Evolutionary conservation across 495 filamentous ascomycete genomes (phyloP), one percentile per base, ranked within the genome.

Genomic region (Penicillium waksmanii): DNA sequence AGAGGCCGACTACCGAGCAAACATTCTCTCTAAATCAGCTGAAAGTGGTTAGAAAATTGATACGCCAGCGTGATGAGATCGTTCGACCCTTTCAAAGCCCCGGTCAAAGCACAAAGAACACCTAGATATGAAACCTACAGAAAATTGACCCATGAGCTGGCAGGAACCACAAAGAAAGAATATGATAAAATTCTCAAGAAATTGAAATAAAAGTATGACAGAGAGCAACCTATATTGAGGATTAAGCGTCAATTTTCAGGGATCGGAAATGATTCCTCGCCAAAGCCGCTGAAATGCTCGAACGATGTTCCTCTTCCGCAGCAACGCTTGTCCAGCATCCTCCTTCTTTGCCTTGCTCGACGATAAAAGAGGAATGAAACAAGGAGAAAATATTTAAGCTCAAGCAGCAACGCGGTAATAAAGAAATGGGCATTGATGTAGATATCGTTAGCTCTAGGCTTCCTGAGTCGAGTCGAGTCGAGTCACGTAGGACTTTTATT

Each of bases 321-420:
- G 55, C 68, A 67, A 56, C 68, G 70, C 57, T 58, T 75, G 27
- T 68, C 67, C 15, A 57, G 73, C 57, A 68, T 61, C 18, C 56
- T 76, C 23, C 62, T n/a, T 69, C 65, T 47, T 56, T 74, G 42
- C 66, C 64, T 51, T 60, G 66, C 1, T 60, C 62, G 23, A 74
- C 68, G 46, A 40, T 76, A 15, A 63, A 72, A 53, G 70, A 71
- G 54, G 72, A 76, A n/a, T n/a, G n/a, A n/a, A n/a, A n/a, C n/a
- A n/a, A n/a, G n/a, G n/a, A n/a, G n/a, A n/a, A n/a, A n/a, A n/a
- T n/a, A n/a, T n/a, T n/a, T n/a, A n/a, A n/a, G n/a, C n/a, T n/a
- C n/a, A n/a, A n/a, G n/a, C n/a, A n/a, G n/a, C n/a, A n/a, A n/a
- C n/a, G n/a, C n/a, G n/a, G n/a, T 23, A 3, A 3, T 3, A 23